Evolutionary conservation across 768 basidiomycete genomes (phyloP), one percentile per base, ranked within the genome.

Genomic region (Hortiboletus flavorubellus): DNA sequence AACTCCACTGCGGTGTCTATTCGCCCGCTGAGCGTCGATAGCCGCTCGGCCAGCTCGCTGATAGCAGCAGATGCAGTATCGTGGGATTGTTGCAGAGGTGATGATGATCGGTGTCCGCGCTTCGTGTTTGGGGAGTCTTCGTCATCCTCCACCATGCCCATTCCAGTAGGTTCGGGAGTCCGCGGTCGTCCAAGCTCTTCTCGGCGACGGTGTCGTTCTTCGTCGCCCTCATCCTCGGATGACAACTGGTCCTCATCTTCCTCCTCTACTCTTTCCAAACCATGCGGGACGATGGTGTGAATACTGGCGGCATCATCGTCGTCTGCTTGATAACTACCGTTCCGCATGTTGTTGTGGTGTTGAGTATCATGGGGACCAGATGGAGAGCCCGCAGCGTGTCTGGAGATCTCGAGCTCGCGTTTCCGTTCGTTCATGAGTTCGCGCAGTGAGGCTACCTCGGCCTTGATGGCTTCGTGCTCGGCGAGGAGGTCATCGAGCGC

Each of bases 391-490:
- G 66, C 45, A 5, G 41, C 37, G 18, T 46, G 63, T 51, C 65
- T 67, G 5, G 61, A 65, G 2, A 58, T 37, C 45, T 70, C 80
- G 65, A 71, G 67, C 48, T 86, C 84, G 16, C 77, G 75, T 62
- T 83, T 78, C 43, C 81, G 80, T 53, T 80, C 78, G 58, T 90
- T 87, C 73, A 93, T 81, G 62, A 88, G 71, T 46, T 89, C 86
- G 14, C 89, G 77, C 49, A 98, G 75, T 3, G 78, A 74, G 37
- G 80, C 74, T 3, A 98, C 84, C 62, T 98, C 94, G 30, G 77
- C 76, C 69, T 88, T 88, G 65, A 97, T 82, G 8, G 74, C 75
- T 54, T 97, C 93, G 61, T 98, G 93, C 72, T 97, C 93, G 1
- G 80, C 78, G 38, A 96, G 76, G 58, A 91, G 81, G 31, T 78